Evolutionary conservation across 2,329 filamentous ascomycete species (phyloP).

Genomic region (Xylaria polymorpha): DNA sequence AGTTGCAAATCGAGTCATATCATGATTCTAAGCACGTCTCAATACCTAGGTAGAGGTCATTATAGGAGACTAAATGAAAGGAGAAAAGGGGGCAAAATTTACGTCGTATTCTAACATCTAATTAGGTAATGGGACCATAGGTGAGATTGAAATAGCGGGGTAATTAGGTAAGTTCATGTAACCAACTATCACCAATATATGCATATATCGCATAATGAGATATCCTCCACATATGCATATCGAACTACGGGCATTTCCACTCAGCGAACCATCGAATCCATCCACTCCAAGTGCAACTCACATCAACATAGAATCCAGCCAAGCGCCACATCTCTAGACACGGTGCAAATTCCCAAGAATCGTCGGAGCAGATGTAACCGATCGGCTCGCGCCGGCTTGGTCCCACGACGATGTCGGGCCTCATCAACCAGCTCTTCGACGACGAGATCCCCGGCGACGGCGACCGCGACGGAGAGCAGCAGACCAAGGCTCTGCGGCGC

Average conservation of each 20-base stretch:
- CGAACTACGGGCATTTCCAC: background rate
- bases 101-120: background rate
- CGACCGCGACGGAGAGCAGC: constrained; percentile 37
- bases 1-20: background rate
- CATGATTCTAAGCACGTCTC: background rate
- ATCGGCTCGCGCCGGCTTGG: constrained; percentile 25
- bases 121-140: too few species aligned
- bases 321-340: background rate
- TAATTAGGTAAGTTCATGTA: background rate
- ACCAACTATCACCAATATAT: background rate
- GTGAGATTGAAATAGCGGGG: background rate
- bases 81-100: background rate
- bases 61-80: background rate
- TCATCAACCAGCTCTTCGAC: constrained; percentile 41
- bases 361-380: constrained; percentile 24
- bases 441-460: constrained; percentile 39
- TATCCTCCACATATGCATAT: background rate
- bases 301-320: background rate
- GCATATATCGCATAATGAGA: constrained; percentile 6
- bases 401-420: constrained; percentile 41
- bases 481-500: constrained; percentile 47
- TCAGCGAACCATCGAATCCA: background rate
- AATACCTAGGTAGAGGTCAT: too few species aligned
- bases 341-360: background rate
- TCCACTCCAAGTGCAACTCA: background rate